Base-by-base conservation (phyloP, 1,139 yeast genomes). In the Yamadazyma spencermartinsiae region DNA sequence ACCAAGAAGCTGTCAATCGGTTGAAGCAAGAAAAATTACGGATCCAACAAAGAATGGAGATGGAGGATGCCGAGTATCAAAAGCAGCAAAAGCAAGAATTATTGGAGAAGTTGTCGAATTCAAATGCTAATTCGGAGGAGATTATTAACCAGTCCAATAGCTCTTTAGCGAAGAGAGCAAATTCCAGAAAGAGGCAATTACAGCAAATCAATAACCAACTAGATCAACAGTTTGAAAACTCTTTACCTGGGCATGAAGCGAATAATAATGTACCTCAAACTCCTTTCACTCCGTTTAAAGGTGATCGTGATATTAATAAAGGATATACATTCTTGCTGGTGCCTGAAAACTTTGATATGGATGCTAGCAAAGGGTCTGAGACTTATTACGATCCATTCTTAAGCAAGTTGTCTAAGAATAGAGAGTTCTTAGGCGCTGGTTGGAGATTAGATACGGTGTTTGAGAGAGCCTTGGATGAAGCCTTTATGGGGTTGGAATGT, bases 241-340 rank as follows among this genome's bases (percentile, higher is more conserved):
- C 66, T 30, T 57, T 60, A 23, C 52, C 60, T 27, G 61, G 55
- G 17, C 42, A 45, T 31, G 52, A 49, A 25, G 58, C 35, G 14
- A 54, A 56, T 17, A 60, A 55, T 15, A 48, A 44, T 26, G 57
- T 49, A 23, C 59, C 34, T 14, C 54, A 56, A 27, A 68, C 78
- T 3, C 98, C 98, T 19, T 92, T 90, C 59, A 89, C 98, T 2
- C 98, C 98, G 10, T 90, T 92, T 63, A 80, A 81, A 54, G 98
- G 98, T 36, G 98, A 92, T 63, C 74, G 95, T 38, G 83, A 85
- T 43, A 49, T 68, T 14, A 60, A 68, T 29, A 59, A 63, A 37
- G 63, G 64, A 31, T 76, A 68, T 51, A 56, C 46, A 4, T 47
- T 69, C 29, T 54, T 68, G 43, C 53, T 61, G 2, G 50, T 57